Evolutionary conservation across 2,329 filamentous ascomycete genomes (phyloP), one percentile per base, ranked within the genome.

Genomic region (Hymenoscyphus repandus): DNA sequence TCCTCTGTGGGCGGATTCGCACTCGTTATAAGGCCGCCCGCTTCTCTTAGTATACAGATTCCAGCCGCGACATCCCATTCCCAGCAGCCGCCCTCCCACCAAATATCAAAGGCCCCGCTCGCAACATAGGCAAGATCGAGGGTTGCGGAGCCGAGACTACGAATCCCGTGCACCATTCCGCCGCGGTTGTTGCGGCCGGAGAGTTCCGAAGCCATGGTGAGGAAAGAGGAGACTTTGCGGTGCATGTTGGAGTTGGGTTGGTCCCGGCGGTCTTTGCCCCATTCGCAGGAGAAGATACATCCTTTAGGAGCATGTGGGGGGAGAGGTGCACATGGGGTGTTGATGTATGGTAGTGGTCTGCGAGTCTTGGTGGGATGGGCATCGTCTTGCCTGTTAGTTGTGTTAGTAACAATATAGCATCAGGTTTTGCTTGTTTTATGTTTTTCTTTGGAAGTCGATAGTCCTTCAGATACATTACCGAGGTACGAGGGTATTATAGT

Each of bases 1-100:
- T n/a, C n/a, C n/a, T 86, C 71, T 36, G 75, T 67, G 0, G 86
- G 86, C 1, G 86, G 85, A 59, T 89, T 89, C 0, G 85, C 86
- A 2, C 82, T 86, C 0, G 86, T 90, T 17, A 90, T 74, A 3
- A 90, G 66, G 0, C 87, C 87, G 1, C 86, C 86, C 2, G 87
- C 86, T 69, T 90, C 86, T 51, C 83, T 71, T 1, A 90, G 69
- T 37, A 90, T 82, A 4, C 83, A 85, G 52, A 89, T 82, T 1
- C 86, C 86, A 11, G 86, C 87, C 1, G 86, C 85, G 3, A 90
- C 86, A 58, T 90, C 87, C 82, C 86, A 90, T 68, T 90, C 87
- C 86, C 86, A 89, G 62, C 85, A 89, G 0, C 86, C 86, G 2
- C 85, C 86, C 64, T 90, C 86, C 86, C 86, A 90, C 86, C 86